Evolutionary conservation across 805 yeast genomes (phyloP), one percentile per base, ranked within the genome.

Genomic region (Candida quercuum): DNA sequence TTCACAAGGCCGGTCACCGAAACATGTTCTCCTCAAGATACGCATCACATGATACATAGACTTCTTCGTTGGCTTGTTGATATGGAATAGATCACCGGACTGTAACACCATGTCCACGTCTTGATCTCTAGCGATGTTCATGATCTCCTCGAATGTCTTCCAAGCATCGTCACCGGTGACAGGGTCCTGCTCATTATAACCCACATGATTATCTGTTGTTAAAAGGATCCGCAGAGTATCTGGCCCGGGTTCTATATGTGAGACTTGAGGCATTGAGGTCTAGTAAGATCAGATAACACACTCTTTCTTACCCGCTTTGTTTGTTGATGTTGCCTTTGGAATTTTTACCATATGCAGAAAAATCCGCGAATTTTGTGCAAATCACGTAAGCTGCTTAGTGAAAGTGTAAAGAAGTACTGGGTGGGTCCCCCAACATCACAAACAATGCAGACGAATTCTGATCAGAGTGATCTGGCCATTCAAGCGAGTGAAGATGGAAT

Each of bases 151-250:
- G 51, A 93, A 91, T 0, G 96, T 85, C 40, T 62, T 71, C 85
- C 95, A 85, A 0, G 94, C 76, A 53, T 93, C 99, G 49, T 84
- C 83, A 1, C 96, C 95, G 14, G 94, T 71, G 5, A 91, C 78
- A 1, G 95, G 89, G 57, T 93, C 98, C 27, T 74, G 74, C 56
- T 93, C 99, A 41, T 78, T 78, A 57, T 81, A 89, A 1, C 99
- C 99, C 15, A 93, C 95, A 66, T 93, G 99, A 56, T 93, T 93
- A 54, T 93, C 99, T 1, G 98, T 88, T 3, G 99, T 87, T 23
- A 93, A 61, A 23, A 93, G 73, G 15, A 93, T 74, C 18, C 85
- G 65, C 14, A 89, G 75, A 0, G 95, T 86, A 56, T 86, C 76
- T 6, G 72, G 72, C 3, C 78, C 82, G 3, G 63, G 65, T 2